Base-by-base conservation (phyloP, 1,284 basidiomycete species). In the Tilletia indica region DNA sequence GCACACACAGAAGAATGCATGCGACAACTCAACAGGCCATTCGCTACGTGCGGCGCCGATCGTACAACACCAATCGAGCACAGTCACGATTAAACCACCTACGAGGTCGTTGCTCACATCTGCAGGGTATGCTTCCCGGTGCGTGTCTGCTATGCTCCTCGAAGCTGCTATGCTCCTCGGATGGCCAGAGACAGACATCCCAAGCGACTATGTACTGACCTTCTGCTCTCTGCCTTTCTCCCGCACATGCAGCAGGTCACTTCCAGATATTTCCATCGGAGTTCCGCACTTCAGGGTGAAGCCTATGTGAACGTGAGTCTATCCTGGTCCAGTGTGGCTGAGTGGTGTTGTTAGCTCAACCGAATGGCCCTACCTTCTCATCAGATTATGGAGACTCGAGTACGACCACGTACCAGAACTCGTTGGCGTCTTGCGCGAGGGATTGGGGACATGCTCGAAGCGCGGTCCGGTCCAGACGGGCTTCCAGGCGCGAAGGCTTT, bases 41-140 rank as follows among this genome's bases (percentile, higher is more conserved):
- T 99, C 85, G 90, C 92, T 16, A 89, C 89, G 72, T 97, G 94
- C 83, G 89, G 97, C 75, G 93, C 89, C 5, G 96, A 98, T 83
- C 89, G 95, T 1, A 73, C 78, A 25, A 74, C 76, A 90, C 91
- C 78, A 87, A 85, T 70, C 91, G 90, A 70, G 88, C 90, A 71
- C 87, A 89, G 36, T n/a, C 87, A 93, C 70, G 93, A 94, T 85
- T 94, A 91, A 90, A 96, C 95, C 2, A 90, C 94, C 0, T 99
- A 98, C 85, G 93, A 94, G 79, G 89, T 97, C n/a, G 95, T 95
- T 0, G 92, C 91, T 8, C 86, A 97, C 73, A 90, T 94, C 48
- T 87, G 98, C 85, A 97, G 97, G 84, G 93, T 91, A 68, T 99
- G 98, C 86, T 97, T 98, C 87, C 90, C 91, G 80, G 94, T 91